These are phyloP conservation scores for Boletus pseudo-olivaceus DNA, from an alignment of 768 basidiomycete genomes.

Conservation along the genomic window DNA sequence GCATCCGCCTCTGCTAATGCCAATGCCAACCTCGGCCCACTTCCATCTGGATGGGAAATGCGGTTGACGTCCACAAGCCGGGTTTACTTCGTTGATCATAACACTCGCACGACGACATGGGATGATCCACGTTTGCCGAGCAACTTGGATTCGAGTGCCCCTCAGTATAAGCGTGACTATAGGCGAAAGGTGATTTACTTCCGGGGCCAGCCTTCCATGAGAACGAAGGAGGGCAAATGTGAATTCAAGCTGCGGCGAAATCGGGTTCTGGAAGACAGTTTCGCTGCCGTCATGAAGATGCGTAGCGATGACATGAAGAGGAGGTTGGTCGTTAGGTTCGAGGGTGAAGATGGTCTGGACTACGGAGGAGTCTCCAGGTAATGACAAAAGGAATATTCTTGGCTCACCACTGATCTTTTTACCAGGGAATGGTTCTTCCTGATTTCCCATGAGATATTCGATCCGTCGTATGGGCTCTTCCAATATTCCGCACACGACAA, in stretches of 20 bases:
- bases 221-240: slow-evolving; percentile 73
- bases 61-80: slow-evolving; percentile 78
- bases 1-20: slow-evolving; percentile 42
- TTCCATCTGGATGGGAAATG: slow-evolving; percentile 96
- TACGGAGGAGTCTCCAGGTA: slow-evolving; percentile 76
- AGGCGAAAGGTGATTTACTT: slow-evolving; percentile 90
- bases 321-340: slow-evolving; percentile 70
- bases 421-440: slow-evolving; percentile 84
- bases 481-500: slow-evolving; percentile 80
- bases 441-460: slow-evolving; percentile 78
- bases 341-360: slow-evolving; percentile 77
- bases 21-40: slow-evolving; percentile 66
- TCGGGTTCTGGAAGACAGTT: slow-evolving; percentile 85
- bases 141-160: slow-evolving; percentile 79
- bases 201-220: slow-evolving; percentile 84
- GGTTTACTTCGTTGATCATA: slow-evolving; percentile 94
- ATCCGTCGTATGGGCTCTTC: slow-evolving; percentile 78
- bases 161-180: slow-evolving; percentile 96
- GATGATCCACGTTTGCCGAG: slow-evolving; percentile 88
- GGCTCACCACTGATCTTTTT: slow-evolving; percentile 1
- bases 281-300: slow-evolving; percentile 77
- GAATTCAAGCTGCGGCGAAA: slow-evolving; percentile 80
- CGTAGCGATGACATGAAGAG: slow-evolving; percentile 69
- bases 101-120: slow-evolving; percentile 86
- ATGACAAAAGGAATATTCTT: slow-evolving; percentile 11